phyloP scores from a whole-genome alignment of 768 basidiomycete genomes.

The Leucocoprinus sp. region DNA sequence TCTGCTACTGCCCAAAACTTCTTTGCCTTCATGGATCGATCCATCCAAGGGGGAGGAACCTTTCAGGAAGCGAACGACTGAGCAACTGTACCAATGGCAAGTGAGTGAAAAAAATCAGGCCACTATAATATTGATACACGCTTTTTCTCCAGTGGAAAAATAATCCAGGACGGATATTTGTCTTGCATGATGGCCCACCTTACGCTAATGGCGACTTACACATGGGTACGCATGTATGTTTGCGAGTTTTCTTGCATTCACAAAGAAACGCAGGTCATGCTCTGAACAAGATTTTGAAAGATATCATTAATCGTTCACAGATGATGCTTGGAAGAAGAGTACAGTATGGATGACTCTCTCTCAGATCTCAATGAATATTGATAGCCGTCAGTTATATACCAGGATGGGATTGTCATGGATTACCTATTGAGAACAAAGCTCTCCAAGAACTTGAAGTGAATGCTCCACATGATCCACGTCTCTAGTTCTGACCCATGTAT shows the following conservation, averaged over 20 bases:
- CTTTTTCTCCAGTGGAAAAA: constrained; percentile 48
- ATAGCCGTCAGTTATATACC: constrained; percentile 84
- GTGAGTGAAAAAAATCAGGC: constrained; percentile 27
- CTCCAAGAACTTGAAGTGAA: constrained; percentile 66
- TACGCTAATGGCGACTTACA: constrained; percentile 96
- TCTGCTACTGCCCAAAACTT: constrained; percentile 73
- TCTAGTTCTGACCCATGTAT: constrained; percentile 1
- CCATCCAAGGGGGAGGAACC: constrained; percentile 51
- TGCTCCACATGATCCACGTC: constrained; percentile 2
- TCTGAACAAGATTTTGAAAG: constrained; percentile 92
- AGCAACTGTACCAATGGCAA: constrained; percentile 74
- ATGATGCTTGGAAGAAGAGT: constrained; percentile 70
- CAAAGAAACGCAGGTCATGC: constrained; percentile 67
- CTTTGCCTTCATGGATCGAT: constrained; percentile 67
- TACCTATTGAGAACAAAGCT: constrained; percentile 95
- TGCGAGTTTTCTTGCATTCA: not conserved
- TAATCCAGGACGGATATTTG: constrained; percentile 60
- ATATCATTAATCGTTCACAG: constrained; percentile 88
- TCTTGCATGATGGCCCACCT: constrained; percentile 93
- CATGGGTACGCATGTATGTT: constrained; percentile 53
- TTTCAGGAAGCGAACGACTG: constrained; percentile 57
- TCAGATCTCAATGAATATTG: not conserved
- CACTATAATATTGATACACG: not conserved
- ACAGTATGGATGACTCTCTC: constrained; percentile 44
- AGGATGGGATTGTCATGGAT: constrained; percentile 97